Evolutionary conservation across 768 basidiomycete species (phyloP).

Genomic region (Vararia minispora): DNA sequence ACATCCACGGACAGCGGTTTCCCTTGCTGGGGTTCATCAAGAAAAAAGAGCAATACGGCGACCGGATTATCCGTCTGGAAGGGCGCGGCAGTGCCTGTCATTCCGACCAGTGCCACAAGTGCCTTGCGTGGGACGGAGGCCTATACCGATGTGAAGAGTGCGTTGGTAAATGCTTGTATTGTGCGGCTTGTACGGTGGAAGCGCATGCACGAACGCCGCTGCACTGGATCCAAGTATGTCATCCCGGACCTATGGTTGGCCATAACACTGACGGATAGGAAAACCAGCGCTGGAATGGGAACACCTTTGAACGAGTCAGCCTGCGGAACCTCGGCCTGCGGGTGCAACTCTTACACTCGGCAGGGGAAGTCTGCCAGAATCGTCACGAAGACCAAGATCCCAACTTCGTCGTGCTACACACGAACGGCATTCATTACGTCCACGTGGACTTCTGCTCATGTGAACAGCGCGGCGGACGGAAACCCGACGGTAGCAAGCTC

Average conservation of each 20-base stretch:
- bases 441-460: neutral
- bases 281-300: neutral
- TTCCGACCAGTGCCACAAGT: too few relatives aligned
- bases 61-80: too few relatives aligned
- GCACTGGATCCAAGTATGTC: neutral
- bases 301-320: neutral
- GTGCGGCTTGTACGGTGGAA: neutral
- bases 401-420: neutral
- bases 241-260: too few relatives aligned
- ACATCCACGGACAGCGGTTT: too few relatives aligned
- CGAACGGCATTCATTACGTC: neutral
- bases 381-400: neutral
- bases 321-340: neutral
- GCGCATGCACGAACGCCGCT: neutral
- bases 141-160: neutral
- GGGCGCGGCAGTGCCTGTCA: too few relatives aligned
- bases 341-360: neutral
- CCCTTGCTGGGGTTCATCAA: too few relatives aligned
- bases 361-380: neutral
- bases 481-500: neutral
- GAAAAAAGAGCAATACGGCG: too few relatives aligned
- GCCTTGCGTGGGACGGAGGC: too few relatives aligned
- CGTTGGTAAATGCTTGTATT: neutral
- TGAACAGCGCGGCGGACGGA: neutral
- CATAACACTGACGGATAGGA: too few relatives aligned